A percentile compares a stretch with the other conserved stretches of the same genome.
phyloP scores from a whole-genome alignment of 768 basidiomycete species.

The Phallus indusiatus region DNA sequence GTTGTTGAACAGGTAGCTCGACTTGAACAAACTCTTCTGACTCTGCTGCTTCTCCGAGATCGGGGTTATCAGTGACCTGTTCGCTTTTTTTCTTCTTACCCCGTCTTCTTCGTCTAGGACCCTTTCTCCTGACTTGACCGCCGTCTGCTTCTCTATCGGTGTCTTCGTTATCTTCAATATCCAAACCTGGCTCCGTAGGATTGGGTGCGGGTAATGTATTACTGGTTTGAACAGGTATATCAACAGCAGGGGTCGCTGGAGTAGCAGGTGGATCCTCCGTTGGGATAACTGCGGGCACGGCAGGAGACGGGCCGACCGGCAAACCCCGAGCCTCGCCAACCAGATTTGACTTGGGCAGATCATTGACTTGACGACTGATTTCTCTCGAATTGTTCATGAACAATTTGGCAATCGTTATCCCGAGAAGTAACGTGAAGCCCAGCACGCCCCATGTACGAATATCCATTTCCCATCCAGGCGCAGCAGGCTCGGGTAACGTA shows the following conservation, averaged over 20 bases:
- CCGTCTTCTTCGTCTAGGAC: conserved; percentile 18
- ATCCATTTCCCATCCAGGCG: not conserved
- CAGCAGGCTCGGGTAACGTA: not conserved
- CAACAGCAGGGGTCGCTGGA: not conserved
- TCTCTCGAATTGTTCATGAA: not conserved
- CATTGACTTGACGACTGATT: not conserved
- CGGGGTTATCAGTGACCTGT: conserved; percentile 20
- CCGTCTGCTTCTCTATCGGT: conserved; percentile 45
- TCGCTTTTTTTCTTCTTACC: conserved; percentile 31
- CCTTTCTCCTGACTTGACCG: conserved; percentile 32
- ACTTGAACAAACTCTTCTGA: conserved; percentile 9
- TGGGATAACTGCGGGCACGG: not conserved
- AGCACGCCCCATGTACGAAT: conserved; percentile 2
- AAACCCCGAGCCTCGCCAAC: not conserved
- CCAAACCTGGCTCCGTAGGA: not conserved
- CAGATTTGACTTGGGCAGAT: not conserved
- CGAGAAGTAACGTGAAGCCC: not conserved
- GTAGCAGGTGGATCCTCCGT: not conserved
- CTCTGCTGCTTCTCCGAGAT: conserved; percentile 14
- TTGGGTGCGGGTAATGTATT: not conserved
- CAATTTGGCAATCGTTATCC: not conserved
- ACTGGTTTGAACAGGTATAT: not conserved
- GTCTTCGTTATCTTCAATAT: conserved; percentile 41
- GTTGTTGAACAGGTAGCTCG: conserved; percentile 1
- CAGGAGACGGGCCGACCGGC: not conserved